phyloP scores from a whole-genome alignment of 495 filamentous ascomycete genomes.

The Letharia lupina region DNA sequence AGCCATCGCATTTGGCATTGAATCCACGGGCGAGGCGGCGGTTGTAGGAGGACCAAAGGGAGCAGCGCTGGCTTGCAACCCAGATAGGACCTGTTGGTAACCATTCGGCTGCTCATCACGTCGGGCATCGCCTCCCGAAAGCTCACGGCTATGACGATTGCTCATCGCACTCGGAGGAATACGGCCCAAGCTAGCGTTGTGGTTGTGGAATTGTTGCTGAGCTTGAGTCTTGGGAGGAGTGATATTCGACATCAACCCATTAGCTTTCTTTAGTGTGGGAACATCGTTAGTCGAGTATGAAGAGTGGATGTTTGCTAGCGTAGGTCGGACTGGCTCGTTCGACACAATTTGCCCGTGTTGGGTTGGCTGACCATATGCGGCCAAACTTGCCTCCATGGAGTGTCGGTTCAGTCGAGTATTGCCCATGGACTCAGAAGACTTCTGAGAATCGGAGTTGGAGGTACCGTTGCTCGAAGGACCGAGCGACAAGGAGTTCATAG shows the following conservation, averaged over 20 bases:
- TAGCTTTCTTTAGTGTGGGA: slow-evolving; percentile 67
- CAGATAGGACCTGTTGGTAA: slow-evolving; percentile 51
- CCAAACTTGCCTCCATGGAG: slow-evolving; percentile 39
- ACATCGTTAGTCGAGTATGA: slow-evolving; percentile 89
- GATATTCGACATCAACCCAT: slow-evolving; percentile 43
- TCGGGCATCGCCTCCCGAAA: slow-evolving; percentile 40
- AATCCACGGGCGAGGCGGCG: slow-evolving; percentile 29
- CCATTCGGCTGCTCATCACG: slow-evolving; percentile 28
- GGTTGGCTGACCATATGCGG: slow-evolving; percentile 24
- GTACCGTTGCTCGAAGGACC: slow-evolving; percentile 28
- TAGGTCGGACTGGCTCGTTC: slow-evolving; percentile 24
- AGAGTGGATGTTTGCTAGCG: slow-evolving; percentile 47
- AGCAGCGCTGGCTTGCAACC: slow-evolving; percentile 68
- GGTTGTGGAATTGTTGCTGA: slow-evolving; percentile 73
- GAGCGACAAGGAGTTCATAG: slow-evolving; percentile 35
- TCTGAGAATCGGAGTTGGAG: slow-evolving; percentile 29
- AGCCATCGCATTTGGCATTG: slow-evolving; percentile 31
- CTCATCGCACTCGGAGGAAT: slow-evolving; percentile 55
- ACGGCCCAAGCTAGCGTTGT: slow-evolving; percentile 72
- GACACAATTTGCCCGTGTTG: slow-evolving; percentile 13
- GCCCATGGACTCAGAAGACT: slow-evolving; percentile 20
- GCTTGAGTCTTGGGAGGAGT: slow-evolving; percentile 53
- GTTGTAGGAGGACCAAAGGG: slow-evolving; percentile 52
- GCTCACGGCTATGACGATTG: slow-evolving; percentile 59
- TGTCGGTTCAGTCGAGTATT: slow-evolving; percentile 42